Conservation (phyloP, 2,329 filamentous ascomycete genomes). For the Cladophialophora chaetospira region DNA sequence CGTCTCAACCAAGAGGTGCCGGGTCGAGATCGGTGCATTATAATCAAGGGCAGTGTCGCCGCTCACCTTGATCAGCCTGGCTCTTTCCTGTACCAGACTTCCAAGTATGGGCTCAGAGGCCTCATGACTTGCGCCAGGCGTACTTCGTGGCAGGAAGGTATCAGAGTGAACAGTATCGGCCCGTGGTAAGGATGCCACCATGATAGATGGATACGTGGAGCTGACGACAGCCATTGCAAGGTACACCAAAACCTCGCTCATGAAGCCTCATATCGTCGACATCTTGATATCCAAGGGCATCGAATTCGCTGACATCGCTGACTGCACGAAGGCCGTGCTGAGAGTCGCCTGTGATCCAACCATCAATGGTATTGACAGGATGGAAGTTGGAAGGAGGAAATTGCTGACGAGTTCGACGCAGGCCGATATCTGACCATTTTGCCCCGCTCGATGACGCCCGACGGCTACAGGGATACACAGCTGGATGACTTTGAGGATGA, state of each 20-base stretch:
- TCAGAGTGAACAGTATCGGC: constrained; percentile 41
- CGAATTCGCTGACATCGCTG: constrained; percentile 4
- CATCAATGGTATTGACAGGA: constrained; percentile 16
- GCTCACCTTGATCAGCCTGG: constrained; percentile 39
- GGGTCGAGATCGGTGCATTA: constrained; percentile 33
- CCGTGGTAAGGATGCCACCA: too few species aligned
- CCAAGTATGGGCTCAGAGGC: constrained; percentile 43
- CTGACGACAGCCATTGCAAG: constrained; percentile 1
- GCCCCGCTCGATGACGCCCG: background rate
- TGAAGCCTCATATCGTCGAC: constrained; percentile 5
- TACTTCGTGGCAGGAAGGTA: constrained; percentile 40
- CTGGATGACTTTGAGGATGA: background rate
- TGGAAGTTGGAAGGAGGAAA: background rate
- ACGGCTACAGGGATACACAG: background rate
- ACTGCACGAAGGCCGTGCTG: constrained; percentile 3
- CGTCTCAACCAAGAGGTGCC: constrained; percentile 19
- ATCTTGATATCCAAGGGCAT: constrained; percentile 1
- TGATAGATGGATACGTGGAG: background rate
- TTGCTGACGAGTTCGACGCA: background rate
- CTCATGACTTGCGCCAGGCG: constrained; percentile 42
- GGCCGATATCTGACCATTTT: background rate
- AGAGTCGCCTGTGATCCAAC: background rate
- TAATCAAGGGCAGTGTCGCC: constrained; percentile 39
- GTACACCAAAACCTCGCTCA: constrained; percentile 13
- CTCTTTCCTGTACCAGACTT: constrained; percentile 38